Evolutionary conservation across 306 rosid genomes (phyloP).

Genomic region (Cotoneaster glaucophyllus): DNA sequence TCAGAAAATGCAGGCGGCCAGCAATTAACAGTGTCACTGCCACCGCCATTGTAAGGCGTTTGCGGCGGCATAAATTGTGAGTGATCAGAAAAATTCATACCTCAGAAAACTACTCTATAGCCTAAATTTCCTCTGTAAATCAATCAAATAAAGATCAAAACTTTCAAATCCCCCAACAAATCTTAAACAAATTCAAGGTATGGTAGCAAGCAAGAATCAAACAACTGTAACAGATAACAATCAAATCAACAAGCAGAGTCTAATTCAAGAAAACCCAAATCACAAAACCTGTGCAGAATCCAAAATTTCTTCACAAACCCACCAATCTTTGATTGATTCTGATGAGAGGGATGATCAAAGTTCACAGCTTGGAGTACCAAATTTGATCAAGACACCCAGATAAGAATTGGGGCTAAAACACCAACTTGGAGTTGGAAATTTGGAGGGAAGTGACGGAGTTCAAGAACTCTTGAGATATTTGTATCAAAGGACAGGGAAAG

Average conservation of each 20-base stretch:
- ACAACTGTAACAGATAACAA: background rate
- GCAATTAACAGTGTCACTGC: constrained; percentile 44
- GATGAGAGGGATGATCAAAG: constrained; percentile 1
- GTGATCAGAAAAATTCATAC: constrained; percentile 56
- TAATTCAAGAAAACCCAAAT: background rate
- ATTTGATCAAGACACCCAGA: background rate
- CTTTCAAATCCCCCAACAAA: background rate
- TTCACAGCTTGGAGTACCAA: background rate
- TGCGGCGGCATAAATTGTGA: constrained; percentile 37
- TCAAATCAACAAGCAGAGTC: constrained; percentile 3
- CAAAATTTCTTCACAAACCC: background rate
- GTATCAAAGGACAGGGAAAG: background rate
- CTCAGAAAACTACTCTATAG: constrained; percentile 2
- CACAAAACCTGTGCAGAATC: background rate
- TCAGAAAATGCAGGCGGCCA: constrained; percentile 52
- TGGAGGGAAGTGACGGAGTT: constrained; percentile 2
- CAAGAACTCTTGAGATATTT: background rate
- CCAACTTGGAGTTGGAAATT: background rate
- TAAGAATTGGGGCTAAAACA: background rate
- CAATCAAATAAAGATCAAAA: constrained; percentile 11
- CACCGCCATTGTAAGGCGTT: constrained; percentile 26
- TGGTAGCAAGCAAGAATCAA: background rate
- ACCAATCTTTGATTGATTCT: constrained; percentile 15
- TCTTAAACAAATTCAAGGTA: background rate
- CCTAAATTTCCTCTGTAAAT: background rate